Conservation (phyloP, 345 rosid species). For the Rhodomyrtus tomentosa region DNA sequence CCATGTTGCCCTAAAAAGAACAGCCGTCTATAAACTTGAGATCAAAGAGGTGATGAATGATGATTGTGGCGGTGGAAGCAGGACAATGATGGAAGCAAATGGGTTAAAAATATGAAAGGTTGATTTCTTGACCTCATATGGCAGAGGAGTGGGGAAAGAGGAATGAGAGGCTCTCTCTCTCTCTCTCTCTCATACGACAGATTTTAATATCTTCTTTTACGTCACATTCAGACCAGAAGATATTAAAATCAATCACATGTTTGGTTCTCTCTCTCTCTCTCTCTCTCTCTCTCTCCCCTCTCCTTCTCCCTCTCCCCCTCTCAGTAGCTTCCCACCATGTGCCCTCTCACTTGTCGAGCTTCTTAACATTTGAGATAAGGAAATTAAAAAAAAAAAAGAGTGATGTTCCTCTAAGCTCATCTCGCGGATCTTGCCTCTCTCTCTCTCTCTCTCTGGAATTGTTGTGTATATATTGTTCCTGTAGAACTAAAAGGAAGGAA, state of each 20-base stretch:
- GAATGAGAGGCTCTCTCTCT: too few species aligned
- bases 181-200: too few species aligned
- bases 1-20: background rate
- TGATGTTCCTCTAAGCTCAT: conserved; percentile 34
- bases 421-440: conserved; percentile 58
- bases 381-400: conserved; percentile 1
- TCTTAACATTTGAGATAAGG: conserved; percentile 7
- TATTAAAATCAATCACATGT: background rate
- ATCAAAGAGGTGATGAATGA: background rate
- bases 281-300: background rate
- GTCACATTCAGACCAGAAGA: background rate
- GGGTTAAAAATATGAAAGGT: background rate
- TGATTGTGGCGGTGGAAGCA: background rate
- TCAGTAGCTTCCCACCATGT: conserved; percentile 2
- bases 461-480: background rate
- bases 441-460: background rate
- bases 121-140: background rate
- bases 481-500: background rate
- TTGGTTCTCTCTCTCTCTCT: background rate
- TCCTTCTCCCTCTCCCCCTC: background rate
- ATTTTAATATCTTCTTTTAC: background rate
- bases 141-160: background rate
- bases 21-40: background rate
- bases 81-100: background rate
- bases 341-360: background rate